Conservation (phyloP, 2,329 filamentous ascomycete species). For the Aciculosporium take region DNA sequence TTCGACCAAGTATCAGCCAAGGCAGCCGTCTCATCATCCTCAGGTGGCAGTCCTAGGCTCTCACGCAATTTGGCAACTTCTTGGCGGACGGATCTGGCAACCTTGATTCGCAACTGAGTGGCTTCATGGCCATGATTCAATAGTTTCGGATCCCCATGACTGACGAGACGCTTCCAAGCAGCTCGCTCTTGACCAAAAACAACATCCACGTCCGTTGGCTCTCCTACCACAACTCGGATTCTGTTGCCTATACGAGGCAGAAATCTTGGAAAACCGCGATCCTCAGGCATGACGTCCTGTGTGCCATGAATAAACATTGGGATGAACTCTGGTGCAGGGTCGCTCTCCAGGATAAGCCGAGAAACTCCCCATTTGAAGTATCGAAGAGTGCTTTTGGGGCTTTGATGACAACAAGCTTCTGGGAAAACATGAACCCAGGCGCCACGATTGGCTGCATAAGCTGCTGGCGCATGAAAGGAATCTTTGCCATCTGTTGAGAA, state of each 20-base stretch:
- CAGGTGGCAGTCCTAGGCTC: conserved; percentile 53
- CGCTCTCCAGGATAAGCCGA: conserved; percentile 76
- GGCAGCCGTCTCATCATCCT: conserved; percentile 64
- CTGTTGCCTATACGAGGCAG: conserved; percentile 60
- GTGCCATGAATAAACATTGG: conserved; percentile 92
- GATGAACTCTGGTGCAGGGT: conserved; percentile 75
- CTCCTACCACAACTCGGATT: conserved; percentile 64
- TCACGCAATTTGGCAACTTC: conserved; percentile 69
- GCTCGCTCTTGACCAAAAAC: conserved; percentile 65
- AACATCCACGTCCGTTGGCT: conserved; percentile 56
- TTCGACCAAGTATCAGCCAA: conserved; percentile 68
- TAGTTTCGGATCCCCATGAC: conserved; percentile 32
- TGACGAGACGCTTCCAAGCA: conserved; percentile 57
- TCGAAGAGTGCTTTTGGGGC: conserved; percentile 61
- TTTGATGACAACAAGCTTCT: conserved; percentile 87
- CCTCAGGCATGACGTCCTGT: conserved; percentile 77
- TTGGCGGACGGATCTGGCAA: conserved; percentile 61
- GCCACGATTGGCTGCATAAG: conserved; percentile 53
- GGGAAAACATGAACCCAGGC: conserved; percentile 94
- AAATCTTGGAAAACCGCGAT: conserved; percentile 64
- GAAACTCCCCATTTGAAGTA: conserved; percentile 99
- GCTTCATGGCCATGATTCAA: conserved; percentile 44
- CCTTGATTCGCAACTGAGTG: conserved; percentile 55
- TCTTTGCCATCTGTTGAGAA: conserved; percentile 57
- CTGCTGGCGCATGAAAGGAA: conserved; percentile 54